Percentiles rank a stretch among this genome's conserved stretches.
These are phyloP conservation scores for Fusarium austroafricanum DNA, from an alignment of 2,329 filamentous ascomycete genomes.

Conservation along the genomic window DNA sequence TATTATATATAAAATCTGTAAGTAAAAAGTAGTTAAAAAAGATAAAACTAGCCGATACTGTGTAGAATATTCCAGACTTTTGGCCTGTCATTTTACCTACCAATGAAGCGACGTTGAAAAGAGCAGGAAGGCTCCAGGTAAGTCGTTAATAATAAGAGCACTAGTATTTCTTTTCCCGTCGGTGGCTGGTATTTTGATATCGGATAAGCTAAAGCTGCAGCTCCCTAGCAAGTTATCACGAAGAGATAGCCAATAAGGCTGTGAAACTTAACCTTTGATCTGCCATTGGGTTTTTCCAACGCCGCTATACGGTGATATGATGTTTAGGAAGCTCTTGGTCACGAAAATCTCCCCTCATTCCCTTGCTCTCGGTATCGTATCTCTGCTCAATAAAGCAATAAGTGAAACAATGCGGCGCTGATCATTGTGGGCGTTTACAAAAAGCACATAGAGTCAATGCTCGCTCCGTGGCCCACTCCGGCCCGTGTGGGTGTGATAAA, in stretches of 20 bases:
- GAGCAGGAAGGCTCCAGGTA: background rate
- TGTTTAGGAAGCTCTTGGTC: background rate
- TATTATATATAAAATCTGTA: too few relatives aligned
- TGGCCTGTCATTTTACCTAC: too few relatives aligned
- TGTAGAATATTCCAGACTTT: too few relatives aligned
- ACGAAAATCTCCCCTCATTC: background rate
- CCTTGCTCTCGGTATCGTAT: background rate
- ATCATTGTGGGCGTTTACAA: background rate
- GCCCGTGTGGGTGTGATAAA: constrained; percentile 33
- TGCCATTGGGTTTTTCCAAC: constrained; percentile 18
- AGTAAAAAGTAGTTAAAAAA: too few relatives aligned
- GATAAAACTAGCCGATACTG: too few relatives aligned
- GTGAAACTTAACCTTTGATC: background rate
- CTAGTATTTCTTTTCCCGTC: background rate
- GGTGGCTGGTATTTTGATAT: background rate
- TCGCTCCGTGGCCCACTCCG: constrained; percentile 27
- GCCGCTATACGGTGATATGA: background rate
- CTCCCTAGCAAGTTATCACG: background rate
- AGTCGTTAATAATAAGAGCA: background rate
- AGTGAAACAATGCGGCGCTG: constrained; percentile 14
- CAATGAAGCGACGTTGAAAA: background rate
- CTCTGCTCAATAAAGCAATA: background rate
- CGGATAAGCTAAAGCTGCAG: background rate
- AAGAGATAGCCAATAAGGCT: constrained; percentile 22
- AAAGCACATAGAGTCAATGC: constrained; percentile 15